Evolutionary conservation across 2,329 filamentous ascomycete species (phyloP).

Genomic region (Fusarium dlaminii): DNA sequence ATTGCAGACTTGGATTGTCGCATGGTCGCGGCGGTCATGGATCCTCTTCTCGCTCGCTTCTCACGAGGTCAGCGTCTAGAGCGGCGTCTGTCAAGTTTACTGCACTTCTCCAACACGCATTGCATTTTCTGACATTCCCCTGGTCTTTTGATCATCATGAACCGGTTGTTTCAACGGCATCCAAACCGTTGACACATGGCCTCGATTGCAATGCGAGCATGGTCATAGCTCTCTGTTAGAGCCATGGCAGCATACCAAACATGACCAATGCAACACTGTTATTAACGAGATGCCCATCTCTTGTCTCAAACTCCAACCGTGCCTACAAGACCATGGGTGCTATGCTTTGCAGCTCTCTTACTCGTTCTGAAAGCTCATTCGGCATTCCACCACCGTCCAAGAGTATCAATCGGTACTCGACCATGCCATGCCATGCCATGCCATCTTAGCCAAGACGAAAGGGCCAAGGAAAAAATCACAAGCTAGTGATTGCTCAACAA

Average conservation of each 20-base stretch:
- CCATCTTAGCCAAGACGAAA: not conserved
- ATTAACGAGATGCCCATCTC: not conserved
- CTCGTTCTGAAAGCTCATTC: not conserved
- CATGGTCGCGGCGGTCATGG: conserved; percentile 15
- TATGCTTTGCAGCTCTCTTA: not conserved
- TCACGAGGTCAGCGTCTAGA: conserved; percentile 7
- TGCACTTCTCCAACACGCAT: not conserved
- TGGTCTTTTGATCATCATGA: conserved; percentile 11
- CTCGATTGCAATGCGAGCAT: not conserved
- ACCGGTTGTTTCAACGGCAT: conserved; percentile 23
- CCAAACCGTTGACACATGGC: conserved; percentile 15
- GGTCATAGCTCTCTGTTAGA: not conserved
- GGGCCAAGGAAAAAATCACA: not conserved
- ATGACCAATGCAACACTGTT: not conserved
- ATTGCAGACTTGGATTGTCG: conserved; percentile 23
- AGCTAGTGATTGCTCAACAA: conserved; percentile 25
- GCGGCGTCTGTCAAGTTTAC: conserved; percentile 12
- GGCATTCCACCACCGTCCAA: conserved; percentile 22
- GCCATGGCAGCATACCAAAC: not conserved
- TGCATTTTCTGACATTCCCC: conserved; percentile 12
- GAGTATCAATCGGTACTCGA: not conserved
- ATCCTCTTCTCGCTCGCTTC: not conserved
- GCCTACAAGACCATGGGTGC: not conserved
- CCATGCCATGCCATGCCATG: not conserved
- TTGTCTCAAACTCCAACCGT: conserved; percentile 5